These are phyloP conservation scores for Sonneratia alba DNA, from an alignment of 345 rosid species.

Conservation along the genomic window DNA sequence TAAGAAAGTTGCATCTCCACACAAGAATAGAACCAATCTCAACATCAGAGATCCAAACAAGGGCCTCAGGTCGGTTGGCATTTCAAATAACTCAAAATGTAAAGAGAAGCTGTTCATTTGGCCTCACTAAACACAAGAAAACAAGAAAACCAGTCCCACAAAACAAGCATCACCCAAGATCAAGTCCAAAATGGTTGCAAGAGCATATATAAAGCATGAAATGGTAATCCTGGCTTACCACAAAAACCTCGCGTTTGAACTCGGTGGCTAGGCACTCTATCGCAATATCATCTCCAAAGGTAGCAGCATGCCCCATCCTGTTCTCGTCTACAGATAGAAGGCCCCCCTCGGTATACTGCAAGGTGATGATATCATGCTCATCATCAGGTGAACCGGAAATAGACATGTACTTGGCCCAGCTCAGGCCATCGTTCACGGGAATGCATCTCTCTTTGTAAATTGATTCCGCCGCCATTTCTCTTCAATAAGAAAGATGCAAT, in stretches of 20 bases:
- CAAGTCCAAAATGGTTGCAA: neutral
- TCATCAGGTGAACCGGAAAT: conserved; percentile 83
- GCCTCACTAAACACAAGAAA: neutral
- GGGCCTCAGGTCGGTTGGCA: neutral
- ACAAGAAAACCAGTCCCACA: neutral
- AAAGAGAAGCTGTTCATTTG: neutral
- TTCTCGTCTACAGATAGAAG: conserved; percentile 84
- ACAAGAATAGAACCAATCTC: neutral
- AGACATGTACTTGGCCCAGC: conserved; percentile 98
- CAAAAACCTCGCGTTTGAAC: conserved; percentile 85
- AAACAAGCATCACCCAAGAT: neutral
- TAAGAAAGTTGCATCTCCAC: neutral
- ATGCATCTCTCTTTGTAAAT: conserved; percentile 89
- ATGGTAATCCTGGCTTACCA: conserved; percentile 32
- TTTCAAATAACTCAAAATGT: neutral
- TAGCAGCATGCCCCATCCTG: conserved; percentile 75
- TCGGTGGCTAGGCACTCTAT: conserved; percentile 94
- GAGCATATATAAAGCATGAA: neutral
- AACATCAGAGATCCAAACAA: neutral
- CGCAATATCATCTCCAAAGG: conserved; percentile 98
- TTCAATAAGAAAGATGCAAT: conserved; percentile 30
- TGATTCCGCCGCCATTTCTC: conserved; percentile 87
- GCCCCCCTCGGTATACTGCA: conserved; percentile 93
- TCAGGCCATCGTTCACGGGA: conserved; percentile 64
- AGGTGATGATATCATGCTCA: conserved; percentile 78